A percentile compares a stretch with the other conserved stretches of the same genome.
These are phyloP conservation scores for Maudiozyma saulgeensis DNA, from an alignment of 805 yeast species.

Conservation along the genomic window DNA sequence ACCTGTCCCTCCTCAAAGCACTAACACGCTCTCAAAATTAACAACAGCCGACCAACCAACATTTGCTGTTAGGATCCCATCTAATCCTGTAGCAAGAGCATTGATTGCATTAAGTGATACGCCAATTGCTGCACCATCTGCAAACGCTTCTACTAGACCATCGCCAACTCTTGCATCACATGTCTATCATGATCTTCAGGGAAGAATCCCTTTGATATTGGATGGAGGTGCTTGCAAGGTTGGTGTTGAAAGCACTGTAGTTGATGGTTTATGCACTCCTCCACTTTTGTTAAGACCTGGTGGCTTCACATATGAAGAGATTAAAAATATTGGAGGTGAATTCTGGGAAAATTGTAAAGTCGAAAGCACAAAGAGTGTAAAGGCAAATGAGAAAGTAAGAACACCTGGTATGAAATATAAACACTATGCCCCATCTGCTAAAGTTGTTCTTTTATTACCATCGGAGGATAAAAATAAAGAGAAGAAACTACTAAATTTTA, in stretches of 20 bases:
- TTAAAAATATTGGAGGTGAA: constrained; percentile 54
- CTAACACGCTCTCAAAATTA: constrained; percentile 48
- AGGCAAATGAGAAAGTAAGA: constrained; percentile 58
- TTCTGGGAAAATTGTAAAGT: constrained; percentile 55
- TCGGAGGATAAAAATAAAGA: constrained; percentile 34
- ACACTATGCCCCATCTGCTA: constrained; percentile 88
- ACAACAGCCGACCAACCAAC: constrained; percentile 87
- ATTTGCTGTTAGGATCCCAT: constrained; percentile 85
- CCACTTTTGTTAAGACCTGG: constrained; percentile 92
- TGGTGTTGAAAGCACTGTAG: constrained; percentile 90
- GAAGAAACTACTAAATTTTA: constrained; percentile 22
- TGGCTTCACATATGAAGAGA: constrained; percentile 76
- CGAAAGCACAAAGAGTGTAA: constrained; percentile 52
- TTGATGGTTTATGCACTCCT: constrained; percentile 78
- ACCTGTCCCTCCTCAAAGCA: constrained; percentile 39
- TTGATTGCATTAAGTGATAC: constrained; percentile 73
- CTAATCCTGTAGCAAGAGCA: constrained; percentile 83
- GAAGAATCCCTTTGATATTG: constrained; percentile 69
- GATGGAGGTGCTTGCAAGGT: constrained; percentile 88
- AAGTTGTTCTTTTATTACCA: constrained; percentile 56
- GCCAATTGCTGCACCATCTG: constrained; percentile 96
- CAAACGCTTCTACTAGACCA: constrained; percentile 92
- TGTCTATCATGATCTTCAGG: constrained; percentile 70
- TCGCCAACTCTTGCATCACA: constrained; percentile 86
- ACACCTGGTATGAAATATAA: constrained; percentile 98